Conservation (phyloP, 1,284 basidiomycete species). For the Ustilago tritici region DNA sequence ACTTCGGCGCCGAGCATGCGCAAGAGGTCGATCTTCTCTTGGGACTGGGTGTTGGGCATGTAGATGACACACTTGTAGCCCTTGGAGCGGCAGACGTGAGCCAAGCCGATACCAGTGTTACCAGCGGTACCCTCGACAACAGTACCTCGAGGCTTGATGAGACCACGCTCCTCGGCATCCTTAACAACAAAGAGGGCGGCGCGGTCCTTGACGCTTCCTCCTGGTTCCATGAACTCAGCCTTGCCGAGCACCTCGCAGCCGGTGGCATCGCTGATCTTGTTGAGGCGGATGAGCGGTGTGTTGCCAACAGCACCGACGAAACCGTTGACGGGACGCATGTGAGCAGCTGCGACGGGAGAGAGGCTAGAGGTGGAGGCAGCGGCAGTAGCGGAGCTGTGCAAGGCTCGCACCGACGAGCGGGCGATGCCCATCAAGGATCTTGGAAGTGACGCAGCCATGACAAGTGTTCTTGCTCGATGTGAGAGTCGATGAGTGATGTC, state of each 20-base stretch:
- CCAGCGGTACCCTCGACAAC: constrained; percentile 98
- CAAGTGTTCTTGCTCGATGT: neutral
- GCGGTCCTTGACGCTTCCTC: constrained; percentile 98
- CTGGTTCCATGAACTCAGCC: constrained; percentile 97
- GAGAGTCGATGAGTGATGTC: neutral
- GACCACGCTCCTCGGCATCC: constrained; percentile 85
- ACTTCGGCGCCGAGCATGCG: constrained; percentile 98
- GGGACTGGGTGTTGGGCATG: constrained; percentile 94
- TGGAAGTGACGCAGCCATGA: constrained; percentile 30
- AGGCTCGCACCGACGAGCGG: constrained; percentile 33
- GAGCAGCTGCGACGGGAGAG: constrained; percentile 54
- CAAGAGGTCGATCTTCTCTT: constrained; percentile 97
- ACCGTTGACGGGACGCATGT: constrained; percentile 73
- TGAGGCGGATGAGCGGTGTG: constrained; percentile 80
- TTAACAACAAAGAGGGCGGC: constrained; percentile 90
- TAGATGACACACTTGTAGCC: constrained; percentile 99
- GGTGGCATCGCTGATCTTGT: constrained; percentile 83
- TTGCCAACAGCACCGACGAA: constrained; percentile 92
- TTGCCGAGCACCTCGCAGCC: constrained; percentile 93
- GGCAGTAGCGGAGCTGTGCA: constrained; percentile 28
- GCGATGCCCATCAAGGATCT: constrained; percentile 28
- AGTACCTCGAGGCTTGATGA: constrained; percentile 87
- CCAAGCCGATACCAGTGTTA: constrained; percentile 97
- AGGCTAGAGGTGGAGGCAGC: constrained; percentile 31
- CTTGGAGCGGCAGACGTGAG: constrained; percentile 87